These are phyloP conservation scores for Capsicum baccatum DNA, from an alignment of 257 asterid species.

Conservation along the genomic window DNA sequence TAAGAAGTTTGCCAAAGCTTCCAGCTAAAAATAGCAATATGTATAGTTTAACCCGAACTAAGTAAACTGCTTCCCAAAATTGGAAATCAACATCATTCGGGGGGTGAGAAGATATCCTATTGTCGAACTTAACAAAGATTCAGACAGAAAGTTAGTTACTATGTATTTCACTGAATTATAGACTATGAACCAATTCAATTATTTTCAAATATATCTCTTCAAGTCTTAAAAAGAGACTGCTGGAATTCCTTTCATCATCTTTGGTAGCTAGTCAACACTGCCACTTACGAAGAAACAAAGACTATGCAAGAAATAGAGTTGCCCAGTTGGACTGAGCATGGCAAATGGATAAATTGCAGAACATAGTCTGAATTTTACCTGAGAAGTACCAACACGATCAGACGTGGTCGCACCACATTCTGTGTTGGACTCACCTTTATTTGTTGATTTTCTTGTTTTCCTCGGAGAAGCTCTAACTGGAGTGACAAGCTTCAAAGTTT, in stretches of 20 bases:
- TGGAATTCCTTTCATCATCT: not conserved
- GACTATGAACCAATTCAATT: not conserved
- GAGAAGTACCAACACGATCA: slow-evolving; percentile 42
- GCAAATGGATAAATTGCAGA: not conserved
- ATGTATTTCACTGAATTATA: slow-evolving; percentile 20
- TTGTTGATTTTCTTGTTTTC: slow-evolving; percentile 40
- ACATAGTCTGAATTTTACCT: slow-evolving; percentile 33
- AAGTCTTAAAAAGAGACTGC: slow-evolving; percentile 1
- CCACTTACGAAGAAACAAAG: not conserved
- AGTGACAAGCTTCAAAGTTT: slow-evolving; percentile 24
- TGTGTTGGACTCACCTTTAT: slow-evolving; percentile 34
- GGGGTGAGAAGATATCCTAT: not conserved
- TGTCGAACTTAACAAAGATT: not conserved
- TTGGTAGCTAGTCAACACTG: not conserved
- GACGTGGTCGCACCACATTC: slow-evolving; percentile 33
- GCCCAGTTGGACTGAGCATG: not conserved
- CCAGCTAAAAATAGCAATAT: not conserved
- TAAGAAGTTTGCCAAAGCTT: slow-evolving; percentile 7
- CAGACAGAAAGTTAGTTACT: slow-evolving; percentile 23
- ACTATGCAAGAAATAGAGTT: not conserved
- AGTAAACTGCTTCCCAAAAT: slow-evolving; percentile 17
- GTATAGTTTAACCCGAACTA: not conserved
- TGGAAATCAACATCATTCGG: not conserved
- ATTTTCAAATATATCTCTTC: not conserved
- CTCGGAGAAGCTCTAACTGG: slow-evolving; percentile 34